Percentiles rank a stretch among this genome's conserved stretches.
Evolutionary conservation across 139 green algal species (phyloP).

Genomic region (Tetraselmis chui): DNA sequence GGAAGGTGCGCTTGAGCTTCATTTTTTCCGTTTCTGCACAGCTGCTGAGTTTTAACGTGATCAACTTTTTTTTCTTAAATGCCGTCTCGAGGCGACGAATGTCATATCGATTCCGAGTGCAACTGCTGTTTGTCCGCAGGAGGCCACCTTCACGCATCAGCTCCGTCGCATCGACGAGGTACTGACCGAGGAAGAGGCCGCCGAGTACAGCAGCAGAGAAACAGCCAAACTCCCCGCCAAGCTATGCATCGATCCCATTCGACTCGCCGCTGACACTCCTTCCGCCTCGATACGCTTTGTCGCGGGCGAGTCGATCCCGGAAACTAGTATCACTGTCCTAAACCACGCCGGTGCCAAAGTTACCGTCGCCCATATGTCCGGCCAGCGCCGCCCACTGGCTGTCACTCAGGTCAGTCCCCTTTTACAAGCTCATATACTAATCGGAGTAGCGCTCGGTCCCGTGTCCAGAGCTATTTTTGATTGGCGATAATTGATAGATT

Average conservation of each 20-base stretch:
- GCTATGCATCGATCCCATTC: constrained; percentile 49
- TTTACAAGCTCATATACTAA: no score
- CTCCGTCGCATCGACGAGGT: constrained; percentile 47
- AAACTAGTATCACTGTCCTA: constrained; percentile 41
- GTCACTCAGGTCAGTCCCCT: constrained; percentile 54
- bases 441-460: no score
- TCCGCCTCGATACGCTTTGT: constrained; percentile 21
- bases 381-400: constrained; percentile 35
- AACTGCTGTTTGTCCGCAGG: no score
- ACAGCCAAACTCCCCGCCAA: constrained; percentile 35
- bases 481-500: no score
- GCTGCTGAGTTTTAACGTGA: not conserved
- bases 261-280: constrained; percentile 20
- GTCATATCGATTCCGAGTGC: no score
- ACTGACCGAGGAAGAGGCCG: constrained; percentile 29
- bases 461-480: no score
- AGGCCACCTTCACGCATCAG: not conserved
- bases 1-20: no score
- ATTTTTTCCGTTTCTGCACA: not conserved
- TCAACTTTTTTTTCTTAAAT: no score
- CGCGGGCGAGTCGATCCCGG: constrained; percentile 45
- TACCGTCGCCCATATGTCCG: constrained; percentile 18
- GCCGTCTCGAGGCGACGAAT: no score
- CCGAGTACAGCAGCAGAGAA: constrained; percentile 37
- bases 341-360: constrained; percentile 26